A percentile compares a stretch with the other conserved stretches of the same genome.
These are phyloP conservation scores for Verticillium dahliae DNA, from an alignment of 2,329 filamentous ascomycete species.

Conservation along the genomic window DNA sequence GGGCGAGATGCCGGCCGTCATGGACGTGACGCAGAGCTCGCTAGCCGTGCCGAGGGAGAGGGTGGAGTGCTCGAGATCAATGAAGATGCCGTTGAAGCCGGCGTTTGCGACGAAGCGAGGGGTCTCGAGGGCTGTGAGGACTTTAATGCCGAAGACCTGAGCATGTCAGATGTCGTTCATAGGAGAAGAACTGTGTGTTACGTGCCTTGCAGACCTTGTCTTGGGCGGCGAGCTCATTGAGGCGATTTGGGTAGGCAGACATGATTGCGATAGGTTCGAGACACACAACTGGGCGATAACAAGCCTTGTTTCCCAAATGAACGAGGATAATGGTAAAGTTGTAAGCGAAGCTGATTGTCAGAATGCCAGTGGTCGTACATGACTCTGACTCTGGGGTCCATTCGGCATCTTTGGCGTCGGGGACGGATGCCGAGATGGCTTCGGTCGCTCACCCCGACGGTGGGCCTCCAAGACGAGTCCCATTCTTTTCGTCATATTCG, in stretches of 20 bases:
- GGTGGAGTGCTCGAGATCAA: constrained; percentile 27
- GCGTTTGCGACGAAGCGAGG: constrained; percentile 4
- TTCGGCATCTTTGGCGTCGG: neutral
- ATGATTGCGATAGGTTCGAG: neutral
- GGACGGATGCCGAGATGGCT: neutral
- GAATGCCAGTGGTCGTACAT: neutral
- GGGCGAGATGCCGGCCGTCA: constrained; percentile 19
- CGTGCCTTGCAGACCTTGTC: neutral
- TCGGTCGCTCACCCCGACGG: neutral
- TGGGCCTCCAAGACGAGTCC: neutral
- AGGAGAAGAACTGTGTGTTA: neutral
- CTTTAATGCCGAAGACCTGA: neutral
- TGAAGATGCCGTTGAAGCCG: constrained; percentile 24
- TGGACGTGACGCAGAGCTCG: constrained; percentile 17
- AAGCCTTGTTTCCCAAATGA: neutral
- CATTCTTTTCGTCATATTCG: neutral
- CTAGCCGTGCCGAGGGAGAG: constrained; percentile 18
- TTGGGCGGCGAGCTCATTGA: neutral
- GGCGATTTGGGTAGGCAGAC: neutral
- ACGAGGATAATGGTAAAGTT: neutral
- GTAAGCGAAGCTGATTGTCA: neutral
- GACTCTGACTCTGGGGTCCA: neutral
- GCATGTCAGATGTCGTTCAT: neutral
- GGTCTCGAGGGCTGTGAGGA: neutral
- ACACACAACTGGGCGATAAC: too few species aligned